phyloP scores from a whole-genome alignment of 345 rosid species.

The Microcos paniculata region DNA sequence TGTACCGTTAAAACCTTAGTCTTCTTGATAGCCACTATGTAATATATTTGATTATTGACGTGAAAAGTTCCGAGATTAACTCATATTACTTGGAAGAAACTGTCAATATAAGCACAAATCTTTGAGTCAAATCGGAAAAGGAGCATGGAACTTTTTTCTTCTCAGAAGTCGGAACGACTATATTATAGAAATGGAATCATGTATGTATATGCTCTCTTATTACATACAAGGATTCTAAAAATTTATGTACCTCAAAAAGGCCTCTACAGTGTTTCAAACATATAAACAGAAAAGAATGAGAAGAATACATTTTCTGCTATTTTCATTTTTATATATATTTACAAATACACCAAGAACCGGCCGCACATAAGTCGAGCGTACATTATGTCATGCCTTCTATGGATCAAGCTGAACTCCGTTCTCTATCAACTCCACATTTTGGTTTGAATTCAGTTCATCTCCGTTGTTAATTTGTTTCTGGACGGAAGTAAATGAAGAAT shows the following conservation, averaged over 20 bases:
- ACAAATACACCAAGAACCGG: conserved; percentile 27
- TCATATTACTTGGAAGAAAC: too few species aligned
- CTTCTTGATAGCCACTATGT: too few species aligned
- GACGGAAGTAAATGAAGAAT: neutral
- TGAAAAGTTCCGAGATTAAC: too few species aligned
- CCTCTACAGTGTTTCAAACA: conserved; percentile 25
- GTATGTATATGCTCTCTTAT: conserved; percentile 19
- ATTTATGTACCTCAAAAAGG: conserved; percentile 4
- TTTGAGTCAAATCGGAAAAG: neutral
- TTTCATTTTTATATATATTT: conserved; percentile 21
- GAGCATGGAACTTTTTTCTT: neutral
- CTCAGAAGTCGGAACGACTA: neutral
- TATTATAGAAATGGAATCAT: neutral
- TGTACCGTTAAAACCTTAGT: neutral
- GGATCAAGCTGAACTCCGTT: conserved; percentile 32
- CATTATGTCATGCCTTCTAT: conserved; percentile 5
- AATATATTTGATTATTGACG: too few species aligned
- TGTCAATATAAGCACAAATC: too few species aligned
- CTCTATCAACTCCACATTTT: conserved; percentile 32
- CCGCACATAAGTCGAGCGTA: neutral
- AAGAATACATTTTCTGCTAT: conserved; percentile 27
- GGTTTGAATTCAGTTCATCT: conserved; percentile 24
- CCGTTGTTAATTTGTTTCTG: conserved; percentile 36
- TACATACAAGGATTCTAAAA: conserved; percentile 13
- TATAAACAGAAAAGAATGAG: conserved; percentile 53